A percentile compares a stretch with the other conserved stretches of the same genome.
phyloP scores from a whole-genome alignment of 805 yeast genomes.

The Torulaspora delbrueckii region DNA sequence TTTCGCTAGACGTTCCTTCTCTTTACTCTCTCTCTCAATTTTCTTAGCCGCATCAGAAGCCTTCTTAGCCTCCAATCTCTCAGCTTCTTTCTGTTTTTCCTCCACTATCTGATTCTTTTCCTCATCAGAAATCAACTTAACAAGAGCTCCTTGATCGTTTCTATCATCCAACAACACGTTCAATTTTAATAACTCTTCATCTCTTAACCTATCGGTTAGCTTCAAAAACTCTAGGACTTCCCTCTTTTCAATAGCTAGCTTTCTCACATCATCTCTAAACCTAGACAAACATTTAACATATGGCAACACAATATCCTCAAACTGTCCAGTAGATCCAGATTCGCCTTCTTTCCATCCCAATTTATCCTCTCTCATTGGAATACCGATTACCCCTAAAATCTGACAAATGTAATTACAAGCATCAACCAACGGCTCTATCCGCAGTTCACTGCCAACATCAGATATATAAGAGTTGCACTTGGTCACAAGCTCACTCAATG shows the following conservation, averaged over 20 bases:
- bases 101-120: slow-evolving; percentile 62
- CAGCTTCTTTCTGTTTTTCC: slow-evolving; percentile 54
- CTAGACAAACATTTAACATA: slow-evolving; percentile 69
- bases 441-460: slow-evolving; percentile 45
- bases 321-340: slow-evolving; percentile 22
- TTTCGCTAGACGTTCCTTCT: slow-evolving; percentile 56
- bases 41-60: slow-evolving; percentile 30
- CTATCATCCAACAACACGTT: slow-evolving; percentile 90
- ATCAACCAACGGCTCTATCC: slow-evolving; percentile 61
- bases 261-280: slow-evolving; percentile 80
- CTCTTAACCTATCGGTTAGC: slow-evolving; percentile 73
- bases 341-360: slow-evolving; percentile 72
- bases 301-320: slow-evolving; percentile 74
- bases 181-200: slow-evolving; percentile 61
- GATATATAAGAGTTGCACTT: slow-evolving; percentile 68
- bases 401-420: slow-evolving; percentile 66
- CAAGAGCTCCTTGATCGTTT: slow-evolving; percentile 70
- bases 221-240: slow-evolving; percentile 49
- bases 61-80: slow-evolving; percentile 42
- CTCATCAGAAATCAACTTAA: slow-evolving; percentile 67
- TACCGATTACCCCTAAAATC: slow-evolving; percentile 70
- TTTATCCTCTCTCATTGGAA: slow-evolving; percentile 59
- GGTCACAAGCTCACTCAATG: slow-evolving; percentile 63
- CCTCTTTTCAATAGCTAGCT: slow-evolving; percentile 60
- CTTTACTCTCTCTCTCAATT: slow-evolving; percentile 62